A percentile compares a stretch with the other conserved stretches of the same genome.
Evolutionary conservation across 257 asterid species (phyloP).

Genomic region (Solanum microdontum): DNA sequence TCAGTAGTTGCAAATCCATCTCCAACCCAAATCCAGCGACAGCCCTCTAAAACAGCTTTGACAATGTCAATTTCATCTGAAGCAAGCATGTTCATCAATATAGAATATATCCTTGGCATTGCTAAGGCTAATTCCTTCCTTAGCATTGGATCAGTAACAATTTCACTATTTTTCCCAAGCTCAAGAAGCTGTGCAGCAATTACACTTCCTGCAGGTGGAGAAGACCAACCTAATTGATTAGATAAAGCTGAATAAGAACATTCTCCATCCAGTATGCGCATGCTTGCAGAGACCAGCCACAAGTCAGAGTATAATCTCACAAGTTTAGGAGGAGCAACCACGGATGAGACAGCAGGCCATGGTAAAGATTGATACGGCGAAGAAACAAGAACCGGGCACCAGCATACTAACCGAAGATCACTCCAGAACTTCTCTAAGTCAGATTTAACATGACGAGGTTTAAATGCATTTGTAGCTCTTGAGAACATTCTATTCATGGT

Average conservation of each 20-base stretch:
- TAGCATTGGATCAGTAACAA: slow-evolving; percentile 57
- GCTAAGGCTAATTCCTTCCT: slow-evolving; percentile 83
- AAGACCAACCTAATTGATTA: slow-evolving; percentile 81
- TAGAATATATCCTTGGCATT: slow-evolving; percentile 87
- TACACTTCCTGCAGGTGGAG: slow-evolving; percentile 87
- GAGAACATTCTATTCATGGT: slow-evolving; percentile 52
- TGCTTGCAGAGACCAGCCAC: slow-evolving; percentile 98
- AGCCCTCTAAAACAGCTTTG: slow-evolving; percentile 88
- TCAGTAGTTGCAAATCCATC: slow-evolving; percentile 85
- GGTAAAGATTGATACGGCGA: slow-evolving; percentile 71
- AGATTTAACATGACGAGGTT: slow-evolving; percentile 49
- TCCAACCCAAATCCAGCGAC: slow-evolving; percentile 98
- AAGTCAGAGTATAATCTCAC: slow-evolving; percentile 62
- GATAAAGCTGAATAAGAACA: slow-evolving; percentile 86
- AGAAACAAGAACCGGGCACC: slow-evolving; percentile 88
- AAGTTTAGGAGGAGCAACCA: slow-evolving; percentile 94
- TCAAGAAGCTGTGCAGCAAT: slow-evolving; percentile 96
- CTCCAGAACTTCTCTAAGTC: slow-evolving; percentile 86
- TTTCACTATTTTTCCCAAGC: slow-evolving; percentile 91
- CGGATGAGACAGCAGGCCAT: slow-evolving; percentile 79
- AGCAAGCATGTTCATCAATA: slow-evolving; percentile 52
- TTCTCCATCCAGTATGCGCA: slow-evolving; percentile 93
- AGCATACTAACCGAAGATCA: slow-evolving; percentile 75
- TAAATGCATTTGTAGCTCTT: slow-evolving; percentile 62
- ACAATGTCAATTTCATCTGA: slow-evolving; percentile 90